Percentiles rank a stretch among this genome's conserved stretches.
Evolutionary conservation across 2,329 filamentous ascomycete species (phyloP).

Genomic region (Aspergillus sp.): DNA sequence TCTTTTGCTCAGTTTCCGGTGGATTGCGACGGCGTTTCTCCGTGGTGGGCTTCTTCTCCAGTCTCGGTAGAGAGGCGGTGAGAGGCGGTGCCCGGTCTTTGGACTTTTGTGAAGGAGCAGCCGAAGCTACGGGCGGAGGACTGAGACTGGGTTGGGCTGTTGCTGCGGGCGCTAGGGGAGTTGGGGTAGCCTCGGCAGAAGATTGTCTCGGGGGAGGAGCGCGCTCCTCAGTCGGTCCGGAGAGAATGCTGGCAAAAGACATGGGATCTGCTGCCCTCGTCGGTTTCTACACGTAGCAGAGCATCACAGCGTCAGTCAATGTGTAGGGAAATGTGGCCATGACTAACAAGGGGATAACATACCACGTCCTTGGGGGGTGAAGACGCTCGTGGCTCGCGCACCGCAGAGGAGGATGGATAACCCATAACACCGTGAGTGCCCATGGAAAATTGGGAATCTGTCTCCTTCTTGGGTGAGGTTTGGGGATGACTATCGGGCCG

Average conservation of each 20-base stretch:
- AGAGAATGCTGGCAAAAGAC: slow-evolving; percentile 94
- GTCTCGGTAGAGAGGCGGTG: slow-evolving; percentile 28
- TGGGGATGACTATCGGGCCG: slow-evolving; percentile 41
- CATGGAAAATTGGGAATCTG: slow-evolving; percentile 37
- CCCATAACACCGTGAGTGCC: slow-evolving; percentile 31
- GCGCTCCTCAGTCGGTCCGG: slow-evolving; percentile 68
- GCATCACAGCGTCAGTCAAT: background rate
- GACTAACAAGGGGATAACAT: slow-evolving; percentile 22
- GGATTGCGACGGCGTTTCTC: slow-evolving; percentile 31
- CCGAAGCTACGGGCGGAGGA: slow-evolving; percentile 25
- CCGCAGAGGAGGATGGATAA: slow-evolving; percentile 35
- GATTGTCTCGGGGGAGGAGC: slow-evolving; percentile 50
- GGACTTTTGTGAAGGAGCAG: slow-evolving; percentile 21
- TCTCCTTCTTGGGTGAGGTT: slow-evolving; percentile 44
- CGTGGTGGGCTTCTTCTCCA: slow-evolving; percentile 30
- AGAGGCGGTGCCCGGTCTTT: slow-evolving; percentile 30
- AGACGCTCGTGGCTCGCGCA: slow-evolving; percentile 33
- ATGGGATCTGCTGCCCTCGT: slow-evolving; percentile 80
- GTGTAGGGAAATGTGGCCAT: background rate
- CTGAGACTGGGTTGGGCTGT: slow-evolving; percentile 8
- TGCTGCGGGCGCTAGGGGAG: slow-evolving; percentile 21
- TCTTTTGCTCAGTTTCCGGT: slow-evolving; percentile 24
- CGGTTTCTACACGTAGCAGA: slow-evolving; percentile 57
- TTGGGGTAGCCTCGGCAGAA: slow-evolving; percentile 35
- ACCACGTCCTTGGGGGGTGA: slow-evolving; percentile 46